Conservation (phyloP, 306 rosid genomes). For the Canavalia ensiformis region DNA sequence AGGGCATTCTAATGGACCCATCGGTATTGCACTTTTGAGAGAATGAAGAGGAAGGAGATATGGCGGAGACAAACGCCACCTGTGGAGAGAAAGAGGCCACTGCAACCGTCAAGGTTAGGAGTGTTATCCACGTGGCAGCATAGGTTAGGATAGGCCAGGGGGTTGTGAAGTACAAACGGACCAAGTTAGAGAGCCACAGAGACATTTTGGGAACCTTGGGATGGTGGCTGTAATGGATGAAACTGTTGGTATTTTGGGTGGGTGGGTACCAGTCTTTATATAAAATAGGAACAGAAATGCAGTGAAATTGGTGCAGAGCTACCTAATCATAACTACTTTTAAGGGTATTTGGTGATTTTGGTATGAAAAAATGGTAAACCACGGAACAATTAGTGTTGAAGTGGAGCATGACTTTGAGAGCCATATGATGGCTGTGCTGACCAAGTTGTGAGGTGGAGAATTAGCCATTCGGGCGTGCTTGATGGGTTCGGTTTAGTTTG, state of each 20-base stretch:
- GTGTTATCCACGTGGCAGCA: conserved; percentile 71
- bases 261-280: background rate
- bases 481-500: conserved; percentile 50
- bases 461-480: conserved; percentile 34
- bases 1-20: conserved; percentile 69
- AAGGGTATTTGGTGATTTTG: conserved; percentile 43
- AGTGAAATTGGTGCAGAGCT: conserved; percentile 36
- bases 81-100: conserved; percentile 78
- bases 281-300: background rate
- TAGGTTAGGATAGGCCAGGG: conserved; percentile 74
- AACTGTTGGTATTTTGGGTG: background rate
- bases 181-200: conserved; percentile 52
- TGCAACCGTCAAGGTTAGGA: conserved; percentile 72
- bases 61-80: conserved; percentile 74
- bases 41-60: conserved; percentile 68
- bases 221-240: background rate
- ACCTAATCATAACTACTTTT: conserved; percentile 53
- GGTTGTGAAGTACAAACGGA: conserved; percentile 47
- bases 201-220: conserved; percentile 53
- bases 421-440: conserved; percentile 51
- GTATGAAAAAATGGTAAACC: background rate
- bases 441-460: conserved; percentile 46
- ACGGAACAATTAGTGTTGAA: conserved; percentile 35
- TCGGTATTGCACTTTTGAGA: conserved; percentile 55
- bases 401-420: conserved; percentile 45